Percentiles rank a stretch among this genome's conserved stretches.
Conservation (phyloP, 139 green algal species). For the Edaphochlamys debaryana region DNA sequence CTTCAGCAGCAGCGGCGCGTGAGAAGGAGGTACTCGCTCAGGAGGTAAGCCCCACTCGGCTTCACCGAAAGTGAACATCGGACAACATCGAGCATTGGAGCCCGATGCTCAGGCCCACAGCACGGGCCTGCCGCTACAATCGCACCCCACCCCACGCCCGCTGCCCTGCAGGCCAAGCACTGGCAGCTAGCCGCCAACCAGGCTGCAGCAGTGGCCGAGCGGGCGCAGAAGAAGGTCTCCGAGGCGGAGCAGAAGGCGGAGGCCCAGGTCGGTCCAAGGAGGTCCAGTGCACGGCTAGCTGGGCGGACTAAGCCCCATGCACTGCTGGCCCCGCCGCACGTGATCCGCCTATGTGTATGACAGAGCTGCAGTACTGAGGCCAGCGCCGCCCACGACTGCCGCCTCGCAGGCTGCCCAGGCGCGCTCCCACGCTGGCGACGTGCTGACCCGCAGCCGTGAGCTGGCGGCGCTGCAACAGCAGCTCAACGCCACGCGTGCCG, state of each 20-base stretch:
- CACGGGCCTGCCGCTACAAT: no score
- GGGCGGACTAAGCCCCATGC: no score
- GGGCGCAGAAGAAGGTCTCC: slow-evolving; percentile 30
- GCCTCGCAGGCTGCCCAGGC: background rate
- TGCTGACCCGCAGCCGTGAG: background rate
- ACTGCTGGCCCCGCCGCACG: no score
- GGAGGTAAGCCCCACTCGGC: background rate
- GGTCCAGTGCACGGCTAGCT: no score
- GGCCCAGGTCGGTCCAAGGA: background rate
- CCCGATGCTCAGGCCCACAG: no score
- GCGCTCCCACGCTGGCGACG: background rate
- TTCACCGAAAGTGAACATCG: background rate
- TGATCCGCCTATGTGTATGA: no score
- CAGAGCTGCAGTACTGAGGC: background rate
- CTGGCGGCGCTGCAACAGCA: slow-evolving; percentile 18
- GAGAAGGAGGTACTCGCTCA: slow-evolving; percentile 24
- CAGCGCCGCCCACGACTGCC: no score
- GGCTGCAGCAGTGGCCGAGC: slow-evolving; percentile 25
- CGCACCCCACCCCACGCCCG: no score
- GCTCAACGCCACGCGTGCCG: background rate
- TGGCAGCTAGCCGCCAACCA: slow-evolving; percentile 41
- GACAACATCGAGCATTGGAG: no score
- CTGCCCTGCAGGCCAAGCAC: background rate
- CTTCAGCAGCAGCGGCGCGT: background rate
- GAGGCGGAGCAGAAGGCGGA: slow-evolving; percentile 13